These are phyloP conservation scores for Oryza longistaminata DNA, from an alignment of 176 grass and related monocot species.

Conservation along the genomic window DNA sequence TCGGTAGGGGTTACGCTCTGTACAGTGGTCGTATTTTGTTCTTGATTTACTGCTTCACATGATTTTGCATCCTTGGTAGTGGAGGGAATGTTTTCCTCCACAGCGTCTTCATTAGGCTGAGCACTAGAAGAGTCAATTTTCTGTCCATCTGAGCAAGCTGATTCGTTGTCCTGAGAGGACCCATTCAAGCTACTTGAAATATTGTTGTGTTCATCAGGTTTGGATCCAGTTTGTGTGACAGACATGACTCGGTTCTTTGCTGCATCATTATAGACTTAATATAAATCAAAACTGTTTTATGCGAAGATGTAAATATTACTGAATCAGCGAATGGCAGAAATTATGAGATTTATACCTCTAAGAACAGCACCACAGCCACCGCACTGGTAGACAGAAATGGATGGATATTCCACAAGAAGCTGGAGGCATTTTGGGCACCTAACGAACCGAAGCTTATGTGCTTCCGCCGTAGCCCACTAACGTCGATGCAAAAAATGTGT, in stretches of 20 bases:
- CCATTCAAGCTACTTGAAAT: slow-evolving; percentile 26
- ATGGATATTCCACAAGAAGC: slow-evolving; percentile 77
- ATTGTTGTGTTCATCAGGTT: neutral
- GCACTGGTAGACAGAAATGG: slow-evolving; percentile 77
- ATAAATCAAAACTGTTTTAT: slow-evolving; percentile 1
- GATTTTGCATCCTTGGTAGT: neutral
- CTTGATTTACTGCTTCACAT: neutral
- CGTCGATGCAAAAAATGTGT: too few species aligned
- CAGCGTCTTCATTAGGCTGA: neutral
- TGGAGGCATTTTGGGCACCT: slow-evolving; percentile 80
- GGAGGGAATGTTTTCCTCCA: slow-evolving; percentile 10
- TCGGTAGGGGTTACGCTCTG: neutral
- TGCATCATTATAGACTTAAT: neutral
- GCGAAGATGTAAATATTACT: neutral
- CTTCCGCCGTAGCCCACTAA: too few species aligned
- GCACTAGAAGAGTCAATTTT: neutral
- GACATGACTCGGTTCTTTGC: slow-evolving; percentile 27
- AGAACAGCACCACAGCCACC: slow-evolving; percentile 64
- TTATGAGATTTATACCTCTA: slow-evolving; percentile 55
- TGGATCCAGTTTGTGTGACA: neutral
- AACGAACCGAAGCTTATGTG: slow-evolving; percentile 71
- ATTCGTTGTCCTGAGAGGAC: slow-evolving; percentile 29
- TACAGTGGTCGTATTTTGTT: neutral
- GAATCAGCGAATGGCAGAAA: neutral
- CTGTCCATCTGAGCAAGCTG: slow-evolving; percentile 32